Evolutionary conservation across 1,139 yeast species (phyloP).

Genomic region (Yamadazyma conglobata): DNA sequence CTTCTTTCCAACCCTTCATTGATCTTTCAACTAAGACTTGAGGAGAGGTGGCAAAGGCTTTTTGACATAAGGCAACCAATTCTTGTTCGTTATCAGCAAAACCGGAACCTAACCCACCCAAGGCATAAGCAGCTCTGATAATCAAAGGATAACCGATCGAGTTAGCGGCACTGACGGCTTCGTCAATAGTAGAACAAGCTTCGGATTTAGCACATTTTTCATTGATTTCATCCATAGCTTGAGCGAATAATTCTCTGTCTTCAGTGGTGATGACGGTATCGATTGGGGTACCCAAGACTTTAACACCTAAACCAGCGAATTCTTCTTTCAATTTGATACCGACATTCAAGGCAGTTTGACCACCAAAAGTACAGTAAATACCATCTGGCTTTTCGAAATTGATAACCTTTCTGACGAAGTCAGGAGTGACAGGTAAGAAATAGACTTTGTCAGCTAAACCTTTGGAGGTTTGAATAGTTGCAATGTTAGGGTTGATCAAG

Average conservation of each 20-base stretch:
- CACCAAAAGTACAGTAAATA: conserved; percentile 95
- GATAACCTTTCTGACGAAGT: conserved; percentile 92
- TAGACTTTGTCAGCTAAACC: conserved; percentile 98
- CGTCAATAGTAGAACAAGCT: conserved; percentile 75
- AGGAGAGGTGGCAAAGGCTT: conserved; percentile 94
- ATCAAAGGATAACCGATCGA: conserved; percentile 93
- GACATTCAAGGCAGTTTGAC: conserved; percentile 95
- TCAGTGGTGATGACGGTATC: conserved; percentile 96
- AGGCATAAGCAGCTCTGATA: conserved; percentile 95
- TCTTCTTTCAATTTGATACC: conserved; percentile 96
- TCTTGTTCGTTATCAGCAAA: conserved; percentile 90
- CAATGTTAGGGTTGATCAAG: conserved; percentile 94
- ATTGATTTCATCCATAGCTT: conserved; percentile 89
- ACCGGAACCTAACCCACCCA: conserved; percentile 98
- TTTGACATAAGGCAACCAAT: conserved; percentile 77
- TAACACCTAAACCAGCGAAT: conserved; percentile 85
- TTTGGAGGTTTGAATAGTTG: conserved; percentile 97
- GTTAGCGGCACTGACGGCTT: conserved; percentile 81
- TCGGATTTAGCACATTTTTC: conserved; percentile 94
- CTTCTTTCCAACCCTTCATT: conserved; percentile 99
- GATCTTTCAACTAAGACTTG: conserved; percentile 94
- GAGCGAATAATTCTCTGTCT: conserved; percentile 93
- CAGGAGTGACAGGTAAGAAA: conserved; percentile 94
- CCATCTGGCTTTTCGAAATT: conserved; percentile 96
- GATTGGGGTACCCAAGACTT: conserved; percentile 94